Conservation (phyloP, 306 rosid species). For the Ziziphus jujuba region DNA sequence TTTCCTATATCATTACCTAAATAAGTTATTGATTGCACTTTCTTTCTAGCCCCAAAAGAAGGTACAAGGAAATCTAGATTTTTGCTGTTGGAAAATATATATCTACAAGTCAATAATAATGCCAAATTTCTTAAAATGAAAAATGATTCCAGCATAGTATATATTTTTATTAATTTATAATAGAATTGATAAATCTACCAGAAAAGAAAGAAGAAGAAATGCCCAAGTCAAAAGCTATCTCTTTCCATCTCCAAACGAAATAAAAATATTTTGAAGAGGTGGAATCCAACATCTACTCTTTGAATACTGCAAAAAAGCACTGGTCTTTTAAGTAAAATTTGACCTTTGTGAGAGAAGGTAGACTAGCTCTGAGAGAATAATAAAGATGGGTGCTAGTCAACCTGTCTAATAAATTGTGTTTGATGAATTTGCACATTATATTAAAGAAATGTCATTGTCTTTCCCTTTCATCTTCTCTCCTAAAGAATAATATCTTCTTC, state of each 20-base stretch:
- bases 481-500: conserved; percentile 21
- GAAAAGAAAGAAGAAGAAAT: too few relatives aligned
- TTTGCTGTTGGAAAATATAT: neutral
- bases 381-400: conserved; percentile 10
- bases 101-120: too few relatives aligned
- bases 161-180: too few relatives aligned
- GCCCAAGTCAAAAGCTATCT: conserved; percentile 10
- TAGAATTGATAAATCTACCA: too few relatives aligned
- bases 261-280: neutral
- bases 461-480: conserved; percentile 13
- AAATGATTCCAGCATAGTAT: too few relatives aligned
- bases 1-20: neutral
- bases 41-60: neutral
- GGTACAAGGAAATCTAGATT: conserved; percentile 6
- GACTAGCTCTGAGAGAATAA: neutral
- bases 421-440: conserved; percentile 8
- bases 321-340: conserved; percentile 16
- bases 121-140: too few relatives aligned
- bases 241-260: conserved; percentile 8
- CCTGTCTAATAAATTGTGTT: conserved; percentile 7
- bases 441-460: conserved; percentile 8
- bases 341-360: conserved; percentile 10
- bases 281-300: conserved; percentile 15
- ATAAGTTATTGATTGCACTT: neutral
- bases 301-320: conserved; percentile 2